These are phyloP conservation scores for Epithele typhae DNA, from an alignment of 768 basidiomycete species.

Conservation along the genomic window DNA sequence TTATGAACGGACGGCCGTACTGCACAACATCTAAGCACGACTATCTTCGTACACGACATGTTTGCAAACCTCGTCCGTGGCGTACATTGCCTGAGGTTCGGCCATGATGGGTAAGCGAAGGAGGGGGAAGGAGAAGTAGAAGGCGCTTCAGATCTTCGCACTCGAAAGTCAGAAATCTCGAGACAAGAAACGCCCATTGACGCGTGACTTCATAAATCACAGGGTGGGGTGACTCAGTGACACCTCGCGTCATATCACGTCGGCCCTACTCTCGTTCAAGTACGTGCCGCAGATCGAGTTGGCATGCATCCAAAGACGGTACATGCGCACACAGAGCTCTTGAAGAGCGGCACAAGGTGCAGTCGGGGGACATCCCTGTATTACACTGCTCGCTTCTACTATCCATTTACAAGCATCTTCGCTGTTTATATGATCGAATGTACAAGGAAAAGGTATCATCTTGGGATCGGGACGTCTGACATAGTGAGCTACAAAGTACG, in stretches of 20 bases:
- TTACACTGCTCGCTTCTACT: slow-evolving; percentile 11
- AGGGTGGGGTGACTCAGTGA: too few relatives aligned
- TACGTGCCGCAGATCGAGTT: too few relatives aligned
- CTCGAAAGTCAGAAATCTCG: too few relatives aligned
- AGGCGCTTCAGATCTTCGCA: too few relatives aligned
- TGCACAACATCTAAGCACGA: slow-evolving; percentile 28
- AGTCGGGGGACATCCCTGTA: not conserved
- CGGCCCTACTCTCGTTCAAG: too few relatives aligned
- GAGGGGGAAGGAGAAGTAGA: too few relatives aligned
- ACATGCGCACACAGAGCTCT: too few relatives aligned
- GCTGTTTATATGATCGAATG: slow-evolving; percentile 7
- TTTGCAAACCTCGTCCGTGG: slow-evolving; percentile 72
- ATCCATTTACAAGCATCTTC: slow-evolving; percentile 14
- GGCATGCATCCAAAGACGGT: too few relatives aligned
- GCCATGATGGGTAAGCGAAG: slow-evolving; percentile 21
- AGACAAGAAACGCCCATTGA: not conserved
- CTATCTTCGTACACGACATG: slow-evolving; percentile 1
- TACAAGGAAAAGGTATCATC: slow-evolving; percentile 20
- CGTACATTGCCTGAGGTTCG: slow-evolving; percentile 68
- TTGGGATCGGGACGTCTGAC: slow-evolving; percentile 9
- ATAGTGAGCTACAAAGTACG: slow-evolving; percentile 24
- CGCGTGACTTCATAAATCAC: too few relatives aligned
- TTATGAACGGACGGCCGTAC: slow-evolving; percentile 98
- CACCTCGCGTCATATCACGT: too few relatives aligned
- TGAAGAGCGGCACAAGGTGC: too few relatives aligned